Evolutionary conservation across 1,284 basidiomycete genomes (phyloP), one percentile per base, ranked within the genome.

Genomic region (Xerocomus nothofagi): DNA sequence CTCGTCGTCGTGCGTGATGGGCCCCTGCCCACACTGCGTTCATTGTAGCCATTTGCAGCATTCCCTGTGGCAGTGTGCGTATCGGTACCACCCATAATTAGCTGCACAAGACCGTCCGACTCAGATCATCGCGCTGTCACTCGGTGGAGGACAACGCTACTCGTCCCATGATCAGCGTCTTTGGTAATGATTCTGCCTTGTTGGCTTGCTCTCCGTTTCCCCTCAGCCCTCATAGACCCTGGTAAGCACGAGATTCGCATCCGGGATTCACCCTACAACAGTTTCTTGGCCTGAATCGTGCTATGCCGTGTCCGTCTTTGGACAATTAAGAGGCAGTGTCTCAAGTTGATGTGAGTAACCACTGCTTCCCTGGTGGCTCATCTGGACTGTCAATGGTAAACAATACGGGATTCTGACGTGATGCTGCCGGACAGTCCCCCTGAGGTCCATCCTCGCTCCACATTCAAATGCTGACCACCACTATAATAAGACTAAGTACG

Each of bases 181-280:
- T 33, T 44, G 54, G 57, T 43, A 50, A 57, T 56, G 18, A 32
- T 46, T 14, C 31, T 31, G 26, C 61, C 52, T 49, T 38, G 61
- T 66, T 60, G 57, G 54, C 59, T 59, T 57, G 42, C 49, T 37
- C 52, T n/a, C 41, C 37, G 50, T 40, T 39, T 50, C 12, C 60
- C 60, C 59, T 63, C 42, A 50, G 36, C 54, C 62, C 59, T 45
- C 39, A 32, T 9, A 34, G 32, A 30, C 24, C 14, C 49, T 27
- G 42, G 34, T 37, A 41, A 48, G 48, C 47, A 50, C 44, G 39
- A 30, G 62, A 66, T 56, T 54, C 60, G 38, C 58, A 52, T 20
- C 39, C 15, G 26, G 24, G 61, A 62, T 60, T 42, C 62, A 44
- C 48, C 44, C 39, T 12, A 27, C 29, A n/a, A 21, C 21, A 14